Evolutionary conservation across 495 filamentous ascomycete genomes (phyloP), one percentile per base, ranked within the genome.

Genomic region (Sporormia fimetaria): DNA sequence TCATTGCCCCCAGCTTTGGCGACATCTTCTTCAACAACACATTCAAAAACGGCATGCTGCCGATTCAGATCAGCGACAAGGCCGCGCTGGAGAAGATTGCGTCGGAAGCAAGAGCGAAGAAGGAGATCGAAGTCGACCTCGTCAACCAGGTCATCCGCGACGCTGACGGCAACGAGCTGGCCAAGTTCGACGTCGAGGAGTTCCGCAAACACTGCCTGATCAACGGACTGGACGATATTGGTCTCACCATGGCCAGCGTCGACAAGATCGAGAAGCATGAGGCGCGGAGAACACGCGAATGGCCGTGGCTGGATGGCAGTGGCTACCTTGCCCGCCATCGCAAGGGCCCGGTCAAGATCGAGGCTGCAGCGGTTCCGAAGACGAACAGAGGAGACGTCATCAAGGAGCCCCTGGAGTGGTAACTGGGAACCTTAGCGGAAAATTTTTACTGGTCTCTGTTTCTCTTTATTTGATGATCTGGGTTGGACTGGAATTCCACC

Each of bases 11-110:
- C 8, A 83, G 78, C 11, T 98, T 82, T 55, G 88, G 86, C 43
- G 90, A 98, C 57, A 98, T 98, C 63, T 95, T 95, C 75, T 93
- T 87, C 76, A 98, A 95, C 74, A 98, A 98, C 67, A 92, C 84
- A 12, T 95, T 95, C 75, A 98, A 98, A 73, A 98, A 98, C 66
- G 90, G 88, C 63, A 98, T 98, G 90, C 72, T 98, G 25, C 87
- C 88, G 18, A 73, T 95, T 48, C 63, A 70, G 25, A 81, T 98
- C 59, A 65, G 69, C 23, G 73, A 87, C 59, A 57, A 76, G 32
- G 70, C 52, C 6, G 74, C 68, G 11, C 68, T 96, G 3, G 68
- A 77, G 6, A 67, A 65, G 50, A 78, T 98, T 46, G 79, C 81
- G 27, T 77, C 71, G 17, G 86, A 93, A 63, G 87, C 88, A 21